These are phyloP conservation scores for Wallacemonas sp. DNA, from an alignment of 208 protist species.

Conservation along the genomic window DNA sequence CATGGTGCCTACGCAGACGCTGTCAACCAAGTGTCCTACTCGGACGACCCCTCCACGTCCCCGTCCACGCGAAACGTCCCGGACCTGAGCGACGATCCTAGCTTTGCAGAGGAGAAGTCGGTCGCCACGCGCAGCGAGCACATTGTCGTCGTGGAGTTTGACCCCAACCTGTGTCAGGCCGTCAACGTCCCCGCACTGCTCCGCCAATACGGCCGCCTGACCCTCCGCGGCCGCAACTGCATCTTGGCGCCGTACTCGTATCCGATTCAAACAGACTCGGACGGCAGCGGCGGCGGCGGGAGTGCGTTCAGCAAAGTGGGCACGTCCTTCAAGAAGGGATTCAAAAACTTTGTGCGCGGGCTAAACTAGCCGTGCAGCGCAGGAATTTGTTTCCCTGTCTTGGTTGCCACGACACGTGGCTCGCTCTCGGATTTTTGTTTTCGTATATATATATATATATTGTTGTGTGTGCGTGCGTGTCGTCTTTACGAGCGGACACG, in stretches of 20 bases:
- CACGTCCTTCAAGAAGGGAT: conserved; percentile 57
- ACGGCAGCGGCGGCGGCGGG: conserved; percentile 30
- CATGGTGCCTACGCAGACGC: conserved; percentile 29
- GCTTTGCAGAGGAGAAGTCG: conserved; percentile 27
- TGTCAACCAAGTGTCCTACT: conserved; percentile 28
- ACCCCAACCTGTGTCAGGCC: conserved; percentile 43
- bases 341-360: conserved; percentile 73
- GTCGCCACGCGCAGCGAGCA: conserved; percentile 30
- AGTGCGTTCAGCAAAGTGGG: conserved; percentile 59
- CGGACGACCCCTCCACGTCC: conserved; percentile 10
- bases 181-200: conserved; percentile 51
- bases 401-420: no score
- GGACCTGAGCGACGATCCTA: not conserved
- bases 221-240: conserved; percentile 37
- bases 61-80: conserved; percentile 2
- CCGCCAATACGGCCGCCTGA: conserved; percentile 36
- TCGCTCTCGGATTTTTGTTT: no score
- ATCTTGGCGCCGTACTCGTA: conserved; percentile 63
- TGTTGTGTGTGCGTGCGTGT: no score
- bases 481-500: no score
- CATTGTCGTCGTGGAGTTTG: conserved; percentile 70
- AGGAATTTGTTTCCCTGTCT: not conserved
- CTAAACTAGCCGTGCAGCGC: conserved; percentile 39
- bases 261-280: conserved; percentile 36
- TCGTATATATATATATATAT: no score